phyloP scores from a whole-genome alignment of 2,329 filamentous ascomycete genomes.

The Hymenoscyphus infarciens region DNA sequence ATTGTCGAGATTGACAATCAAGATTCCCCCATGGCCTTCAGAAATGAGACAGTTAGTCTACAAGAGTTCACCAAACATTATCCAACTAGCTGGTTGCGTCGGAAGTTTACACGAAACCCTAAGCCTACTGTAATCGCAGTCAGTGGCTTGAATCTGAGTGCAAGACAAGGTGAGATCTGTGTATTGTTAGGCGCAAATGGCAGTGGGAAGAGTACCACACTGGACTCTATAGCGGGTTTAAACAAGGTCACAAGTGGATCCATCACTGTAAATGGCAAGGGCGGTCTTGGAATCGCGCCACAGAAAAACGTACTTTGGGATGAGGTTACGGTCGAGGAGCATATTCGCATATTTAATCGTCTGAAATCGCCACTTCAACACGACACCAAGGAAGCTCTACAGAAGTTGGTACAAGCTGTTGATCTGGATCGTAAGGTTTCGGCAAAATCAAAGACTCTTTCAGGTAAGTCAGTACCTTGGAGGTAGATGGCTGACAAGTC shows the following conservation, averaged over 20 bases:
- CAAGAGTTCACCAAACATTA: constrained; percentile 77
- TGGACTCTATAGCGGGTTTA: constrained; percentile 82
- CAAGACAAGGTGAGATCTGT: constrained; percentile 76
- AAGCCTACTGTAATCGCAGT: constrained; percentile 76
- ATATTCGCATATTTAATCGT: constrained; percentile 77
- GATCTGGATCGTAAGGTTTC: constrained; percentile 73
- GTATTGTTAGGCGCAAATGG: constrained; percentile 87
- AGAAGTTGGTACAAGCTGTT: constrained; percentile 62
- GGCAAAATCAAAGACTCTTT: constrained; percentile 72
- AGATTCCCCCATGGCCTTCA: neutral
- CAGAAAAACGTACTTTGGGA: constrained; percentile 96
- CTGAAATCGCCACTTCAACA: constrained; percentile 63
- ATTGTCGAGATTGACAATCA: constrained; percentile 43
- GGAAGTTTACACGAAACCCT: constrained; percentile 39
- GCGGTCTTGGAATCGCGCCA: constrained; percentile 80
- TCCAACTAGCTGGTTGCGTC: constrained; percentile 58
- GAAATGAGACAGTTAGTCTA: constrained; percentile 59
- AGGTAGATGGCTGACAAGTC: neutral
- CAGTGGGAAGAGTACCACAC: constrained; percentile 83
- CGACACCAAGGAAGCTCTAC: constrained; percentile 57
- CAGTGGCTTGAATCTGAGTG: constrained; percentile 65
- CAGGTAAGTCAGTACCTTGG: constrained; percentile 42
- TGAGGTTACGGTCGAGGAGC: constrained; percentile 79
- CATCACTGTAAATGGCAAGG: constrained; percentile 73
- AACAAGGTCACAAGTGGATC: constrained; percentile 71